phyloP scores from a whole-genome alignment of 768 basidiomycete species.

The Boletus insuetus region DNA sequence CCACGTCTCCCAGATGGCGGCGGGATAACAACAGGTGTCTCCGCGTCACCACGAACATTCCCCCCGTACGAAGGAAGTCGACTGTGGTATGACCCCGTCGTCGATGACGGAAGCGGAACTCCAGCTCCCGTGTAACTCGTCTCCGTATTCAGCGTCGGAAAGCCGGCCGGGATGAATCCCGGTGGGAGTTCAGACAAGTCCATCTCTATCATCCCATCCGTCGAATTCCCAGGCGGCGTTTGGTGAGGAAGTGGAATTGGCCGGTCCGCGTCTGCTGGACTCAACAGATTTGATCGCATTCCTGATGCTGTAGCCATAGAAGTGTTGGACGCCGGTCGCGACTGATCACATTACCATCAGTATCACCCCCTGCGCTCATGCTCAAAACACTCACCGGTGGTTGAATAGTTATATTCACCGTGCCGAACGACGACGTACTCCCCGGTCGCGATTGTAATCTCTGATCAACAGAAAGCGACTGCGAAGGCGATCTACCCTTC shows the following conservation, averaged over 20 bases:
- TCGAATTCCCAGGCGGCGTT: conserved; percentile 1
- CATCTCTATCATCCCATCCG: conserved; percentile 22
- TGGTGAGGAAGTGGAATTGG: conserved; percentile 31
- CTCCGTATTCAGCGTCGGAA: conserved; percentile 15
- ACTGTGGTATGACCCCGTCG: conserved; percentile 22
- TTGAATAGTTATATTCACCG: conserved; percentile 32
- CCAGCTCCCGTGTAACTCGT: conserved; percentile 26
- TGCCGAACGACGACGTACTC: conserved; percentile 30
- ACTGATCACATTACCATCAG: conserved; percentile 27
- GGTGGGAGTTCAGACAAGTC: conserved; percentile 32
- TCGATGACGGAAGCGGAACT: conserved; percentile 33
- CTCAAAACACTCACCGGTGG: conserved; percentile 26
- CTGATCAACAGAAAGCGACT: conserved; percentile 25
- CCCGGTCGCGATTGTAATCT: conserved; percentile 23
- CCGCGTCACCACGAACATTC: not conserved
- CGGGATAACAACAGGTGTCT: conserved; percentile 27
- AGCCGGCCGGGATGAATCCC: conserved; percentile 35
- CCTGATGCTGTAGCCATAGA: conserved; percentile 27
- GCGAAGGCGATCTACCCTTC: conserved; percentile 17
- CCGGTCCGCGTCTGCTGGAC: conserved; percentile 40
- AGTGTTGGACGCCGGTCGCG: conserved; percentile 37
- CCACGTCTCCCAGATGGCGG: conserved; percentile 22
- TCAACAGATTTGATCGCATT: conserved; percentile 32
- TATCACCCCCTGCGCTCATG: not conserved
- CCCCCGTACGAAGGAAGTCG: conserved; percentile 21